A percentile compares a stretch with the other conserved stretches of the same genome.
Conservation (phyloP, 2,329 filamentous ascomycete species). For the Venturia asperata region DNA sequence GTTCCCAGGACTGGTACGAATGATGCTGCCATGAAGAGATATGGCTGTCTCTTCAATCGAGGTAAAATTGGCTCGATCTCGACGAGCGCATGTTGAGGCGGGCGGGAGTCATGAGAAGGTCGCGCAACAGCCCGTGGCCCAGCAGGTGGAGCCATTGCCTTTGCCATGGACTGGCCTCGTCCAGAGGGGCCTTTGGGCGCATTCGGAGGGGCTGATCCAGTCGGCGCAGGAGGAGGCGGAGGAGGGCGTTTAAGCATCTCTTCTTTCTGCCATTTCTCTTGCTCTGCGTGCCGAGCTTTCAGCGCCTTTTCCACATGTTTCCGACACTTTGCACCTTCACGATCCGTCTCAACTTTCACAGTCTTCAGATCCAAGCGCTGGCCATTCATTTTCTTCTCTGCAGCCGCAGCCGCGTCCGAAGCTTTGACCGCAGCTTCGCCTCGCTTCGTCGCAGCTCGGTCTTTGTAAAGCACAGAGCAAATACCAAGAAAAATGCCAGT, state of each 20-base stretch:
- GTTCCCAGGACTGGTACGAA: constrained; percentile 81
- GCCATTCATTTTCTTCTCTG: constrained; percentile 68
- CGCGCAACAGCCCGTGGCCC: constrained; percentile 32
- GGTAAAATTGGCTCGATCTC: constrained; percentile 60
- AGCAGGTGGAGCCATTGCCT: constrained; percentile 13
- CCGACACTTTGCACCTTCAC: constrained; percentile 75
- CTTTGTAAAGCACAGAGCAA: constrained; percentile 82
- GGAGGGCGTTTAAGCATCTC: constrained; percentile 17
- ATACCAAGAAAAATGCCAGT: constrained; percentile 93
- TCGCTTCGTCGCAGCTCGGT: constrained; percentile 49
- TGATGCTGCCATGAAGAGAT: constrained; percentile 80
- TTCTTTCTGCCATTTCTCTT: constrained; percentile 37
- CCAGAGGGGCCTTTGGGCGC: constrained; percentile 80
- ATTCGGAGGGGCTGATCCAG: constrained; percentile 64
- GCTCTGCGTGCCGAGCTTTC: constrained; percentile 58
- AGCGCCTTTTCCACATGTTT: constrained; percentile 70
- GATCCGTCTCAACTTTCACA: constrained; percentile 80
- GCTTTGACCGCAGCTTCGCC: constrained; percentile 55
- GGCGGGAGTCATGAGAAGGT: constrained; percentile 29
- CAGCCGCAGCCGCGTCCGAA: constrained; percentile 71
- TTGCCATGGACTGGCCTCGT: constrained; percentile 29
- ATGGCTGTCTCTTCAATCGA: constrained; percentile 71
- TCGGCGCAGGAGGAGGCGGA: constrained; percentile 25
- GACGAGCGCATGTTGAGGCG: constrained; percentile 48
- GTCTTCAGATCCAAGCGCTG: constrained; percentile 70